Base-by-base conservation (phyloP, 768 basidiomycete species). In the Boletus rubropictus region DNA sequence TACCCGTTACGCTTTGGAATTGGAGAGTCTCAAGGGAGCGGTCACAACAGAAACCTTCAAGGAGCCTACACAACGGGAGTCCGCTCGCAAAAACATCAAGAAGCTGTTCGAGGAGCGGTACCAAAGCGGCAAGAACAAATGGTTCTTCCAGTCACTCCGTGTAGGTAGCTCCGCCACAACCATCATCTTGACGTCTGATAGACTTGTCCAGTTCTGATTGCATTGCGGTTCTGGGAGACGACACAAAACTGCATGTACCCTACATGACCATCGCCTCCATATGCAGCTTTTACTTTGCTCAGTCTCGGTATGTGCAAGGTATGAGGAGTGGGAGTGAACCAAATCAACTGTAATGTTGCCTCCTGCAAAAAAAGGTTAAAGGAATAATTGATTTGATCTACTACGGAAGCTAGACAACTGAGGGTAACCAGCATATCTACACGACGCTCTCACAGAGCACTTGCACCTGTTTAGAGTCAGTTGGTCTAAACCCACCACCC, bases 31-130 rank as follows among this genome's bases (percentile, higher is more conserved):
- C 63, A 99, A 98, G 79, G 89, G 89, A 45, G 71, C 79, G 40
- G 84, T 96, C 44, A 73, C 79, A 21, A 65, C 76, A 39, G 95
- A 98, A 47, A 95, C 93, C 51, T 97, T 98, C 85, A 94, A 95
- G 76, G 94, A 99, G 78, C 88, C 89, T 44, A 79, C 92, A 60
- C 89, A 95, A 69, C 84, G 95, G 55, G 90, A 93, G 74, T 82
- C 93, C 57, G 80, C 91, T 39, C 96, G 95, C 76, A 97, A 97
- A 80, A 82, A 75, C 57, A 81, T 98, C 70, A 97, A 96, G 82
- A 96, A 95, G 74, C 68, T 89, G 68, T 72, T 99, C 44, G 96
- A 98, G 81, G 94, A 98, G 64, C 79, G 94, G 50, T 96, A 98
- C 81, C 77, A 77, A 40, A 72, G 75, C 42, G 96, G 96, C 50